Base-by-base conservation (phyloP, 176 grass and related monocot species). In the Avena insularis region DNA sequence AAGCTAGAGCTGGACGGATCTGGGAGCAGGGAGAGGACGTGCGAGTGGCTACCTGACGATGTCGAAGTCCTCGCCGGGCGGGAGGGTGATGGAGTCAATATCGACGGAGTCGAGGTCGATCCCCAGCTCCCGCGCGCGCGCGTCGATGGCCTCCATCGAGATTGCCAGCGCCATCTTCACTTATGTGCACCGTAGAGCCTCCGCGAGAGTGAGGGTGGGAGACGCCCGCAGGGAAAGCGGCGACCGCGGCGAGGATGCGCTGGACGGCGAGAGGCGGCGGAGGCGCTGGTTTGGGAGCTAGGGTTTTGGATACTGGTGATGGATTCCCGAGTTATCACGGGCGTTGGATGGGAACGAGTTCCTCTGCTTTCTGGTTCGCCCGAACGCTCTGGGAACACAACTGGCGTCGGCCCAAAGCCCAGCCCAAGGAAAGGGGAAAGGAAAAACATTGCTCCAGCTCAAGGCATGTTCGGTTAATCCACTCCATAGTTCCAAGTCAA, bases 51-150 rank as follows among this genome's bases (percentile, higher is more conserved):
- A 95, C 95, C 91, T 98, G 72, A 75, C 74, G 65, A 98, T 93
- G 12, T 86, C 93, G 61, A 95, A 98, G 85, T 95, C 90, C 77
- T 93, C 93, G 9, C 86, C 91, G 12, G 86, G 87, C 14, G 91
- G 95, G 55, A 98, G 88, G 76, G 72, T 79, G 78, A 98, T 86
- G 14, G 88, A 80, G 57, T 95, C 95, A 19, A 92, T 49, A 84
- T 95, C 91, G 51, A 93, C 84, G 3, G 84, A 46, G 35, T 91
- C 93, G 54, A 95, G 88, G 79, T 91, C 95, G 29, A 95, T 79
- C 6, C 88, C 93, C 2, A 91, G 88, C 17, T 45, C 78, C 40
- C 68, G 43, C 46, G 88, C 94, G 55, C 84, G 72, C 57, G 85
- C 89, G 21, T 93, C 87, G 31, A 97, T 93, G 14, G 90, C 95